Percentiles rank a stretch among this genome's conserved stretches.
These are phyloP conservation scores for Gremmenia infestans DNA, from an alignment of 2,329 filamentous ascomycete genomes.

Conservation along the genomic window DNA sequence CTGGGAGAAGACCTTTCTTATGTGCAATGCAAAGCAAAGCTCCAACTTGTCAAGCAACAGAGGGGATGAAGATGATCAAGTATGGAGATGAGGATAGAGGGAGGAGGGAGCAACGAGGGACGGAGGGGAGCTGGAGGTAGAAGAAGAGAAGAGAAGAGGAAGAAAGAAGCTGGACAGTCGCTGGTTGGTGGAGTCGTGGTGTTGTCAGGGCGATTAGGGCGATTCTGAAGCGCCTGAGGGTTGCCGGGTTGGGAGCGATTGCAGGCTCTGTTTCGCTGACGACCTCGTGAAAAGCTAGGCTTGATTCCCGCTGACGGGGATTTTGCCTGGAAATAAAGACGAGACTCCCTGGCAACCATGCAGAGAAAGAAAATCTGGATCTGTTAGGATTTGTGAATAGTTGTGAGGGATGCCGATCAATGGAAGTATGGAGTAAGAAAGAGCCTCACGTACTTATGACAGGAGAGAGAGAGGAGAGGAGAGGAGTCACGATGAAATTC, in stretches of 20 bases:
- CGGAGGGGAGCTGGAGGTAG: background rate
- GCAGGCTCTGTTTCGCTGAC: too few relatives aligned
- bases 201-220: constrained; percentile 24
- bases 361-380: too few relatives aligned
- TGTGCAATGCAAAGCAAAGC: constrained; percentile 3
- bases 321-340: too few relatives aligned
- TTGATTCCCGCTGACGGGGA: too few relatives aligned
- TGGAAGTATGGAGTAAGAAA: too few relatives aligned
- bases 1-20: constrained; percentile 20
- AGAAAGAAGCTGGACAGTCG: background rate
- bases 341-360: too few relatives aligned
- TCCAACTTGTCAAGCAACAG: constrained; percentile 5
- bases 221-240: background rate
- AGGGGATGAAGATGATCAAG: constrained; percentile 8
- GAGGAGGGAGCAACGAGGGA: constrained; percentile 1
- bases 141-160: constrained; percentile 5
- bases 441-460: too few relatives aligned
- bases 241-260: background rate
- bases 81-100: constrained; percentile 8
- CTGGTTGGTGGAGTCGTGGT: constrained; percentile 9
- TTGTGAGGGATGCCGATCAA: too few relatives aligned
- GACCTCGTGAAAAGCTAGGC: too few relatives aligned
- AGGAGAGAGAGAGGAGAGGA: too few relatives aligned
- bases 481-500: too few relatives aligned
- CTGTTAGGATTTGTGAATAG: too few relatives aligned